These are phyloP conservation scores for Neoboletus subvelutipes DNA, from an alignment of 768 basidiomycete species.

Conservation along the genomic window DNA sequence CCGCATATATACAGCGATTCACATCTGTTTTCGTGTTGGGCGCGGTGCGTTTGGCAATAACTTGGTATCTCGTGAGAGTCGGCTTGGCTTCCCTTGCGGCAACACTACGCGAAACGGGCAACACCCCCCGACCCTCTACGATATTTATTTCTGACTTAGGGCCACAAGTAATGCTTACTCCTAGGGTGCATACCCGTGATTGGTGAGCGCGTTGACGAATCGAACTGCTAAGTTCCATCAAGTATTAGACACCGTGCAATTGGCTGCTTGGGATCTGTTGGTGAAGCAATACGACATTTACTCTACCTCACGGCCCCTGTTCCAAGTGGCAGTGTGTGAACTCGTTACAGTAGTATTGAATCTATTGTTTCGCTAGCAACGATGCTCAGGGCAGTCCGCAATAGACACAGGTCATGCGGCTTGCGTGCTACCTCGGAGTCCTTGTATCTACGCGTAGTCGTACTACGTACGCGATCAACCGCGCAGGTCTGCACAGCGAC, in stretches of 20 bases:
- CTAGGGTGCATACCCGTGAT: not conserved
- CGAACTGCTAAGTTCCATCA: not conserved
- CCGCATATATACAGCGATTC: not conserved
- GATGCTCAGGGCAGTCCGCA: not conserved
- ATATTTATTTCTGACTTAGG: no score
- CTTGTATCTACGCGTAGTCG: constrained; percentile 9
- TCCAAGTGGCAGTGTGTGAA: not conserved
- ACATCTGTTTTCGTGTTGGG: not conserved
- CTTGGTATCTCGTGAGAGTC: not conserved
- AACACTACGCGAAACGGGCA: not conserved
- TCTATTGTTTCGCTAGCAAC: no score
- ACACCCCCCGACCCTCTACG: not conserved
- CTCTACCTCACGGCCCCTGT: no score
- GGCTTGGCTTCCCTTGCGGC: no score
- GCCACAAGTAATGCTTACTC: no score
- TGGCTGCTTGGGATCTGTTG: not conserved
- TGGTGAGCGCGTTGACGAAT: not conserved
- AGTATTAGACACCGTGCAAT: not conserved
- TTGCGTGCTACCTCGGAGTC: constrained; percentile 2
- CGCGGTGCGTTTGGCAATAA: not conserved
- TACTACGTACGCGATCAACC: constrained; percentile 16
- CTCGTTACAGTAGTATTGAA: not conserved
- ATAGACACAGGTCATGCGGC: not conserved
- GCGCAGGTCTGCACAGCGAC: not conserved
- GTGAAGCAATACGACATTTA: not conserved